A percentile compares a stretch with the other conserved stretches of the same genome.
Evolutionary conservation across 495 filamentous ascomycete genomes (phyloP).

Genomic region (Thozetella sp.): DNA sequence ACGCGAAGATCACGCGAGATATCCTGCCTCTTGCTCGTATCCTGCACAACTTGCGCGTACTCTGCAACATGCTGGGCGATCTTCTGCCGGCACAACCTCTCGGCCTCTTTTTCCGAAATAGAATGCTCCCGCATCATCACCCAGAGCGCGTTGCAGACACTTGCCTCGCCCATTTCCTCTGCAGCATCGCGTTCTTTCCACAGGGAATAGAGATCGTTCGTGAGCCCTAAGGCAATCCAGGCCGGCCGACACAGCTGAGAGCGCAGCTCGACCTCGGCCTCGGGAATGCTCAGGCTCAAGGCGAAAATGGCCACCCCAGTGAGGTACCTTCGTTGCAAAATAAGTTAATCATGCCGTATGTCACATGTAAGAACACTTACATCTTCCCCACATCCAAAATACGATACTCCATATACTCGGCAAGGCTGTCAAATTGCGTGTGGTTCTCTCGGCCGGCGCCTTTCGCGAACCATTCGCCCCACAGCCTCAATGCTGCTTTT

Average conservation of each 20-base stretch:
- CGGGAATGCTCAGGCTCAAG: background rate
- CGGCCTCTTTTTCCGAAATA: constrained; percentile 22
- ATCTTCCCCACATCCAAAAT: constrained; percentile 11
- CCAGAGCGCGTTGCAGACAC: constrained; percentile 35
- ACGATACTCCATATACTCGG: constrained; percentile 15
- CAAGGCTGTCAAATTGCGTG: constrained; percentile 10
- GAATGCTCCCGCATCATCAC: constrained; percentile 31
- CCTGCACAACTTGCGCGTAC: constrained; percentile 5
- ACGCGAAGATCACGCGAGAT: background rate
- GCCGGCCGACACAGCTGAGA: background rate
- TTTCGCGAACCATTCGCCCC: constrained; percentile 20
- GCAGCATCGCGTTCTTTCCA: background rate
- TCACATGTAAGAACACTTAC: background rate
- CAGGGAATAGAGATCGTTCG: constrained; percentile 8
- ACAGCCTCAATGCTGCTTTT: constrained; percentile 14
- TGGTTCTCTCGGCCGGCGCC: constrained; percentile 5
- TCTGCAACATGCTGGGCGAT: constrained; percentile 5
- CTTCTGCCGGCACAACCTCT: constrained; percentile 14
- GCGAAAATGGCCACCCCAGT: background rate
- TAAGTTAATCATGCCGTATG: background rate
- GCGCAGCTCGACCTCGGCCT: background rate
- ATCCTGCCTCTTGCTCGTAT: background rate
- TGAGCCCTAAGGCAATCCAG: background rate
- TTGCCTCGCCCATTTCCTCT: constrained; percentile 6
- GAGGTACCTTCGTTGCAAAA: background rate